Evolutionary conservation across 345 rosid genomes (phyloP).

Genomic region (Pseudoturritis turrita): DNA sequence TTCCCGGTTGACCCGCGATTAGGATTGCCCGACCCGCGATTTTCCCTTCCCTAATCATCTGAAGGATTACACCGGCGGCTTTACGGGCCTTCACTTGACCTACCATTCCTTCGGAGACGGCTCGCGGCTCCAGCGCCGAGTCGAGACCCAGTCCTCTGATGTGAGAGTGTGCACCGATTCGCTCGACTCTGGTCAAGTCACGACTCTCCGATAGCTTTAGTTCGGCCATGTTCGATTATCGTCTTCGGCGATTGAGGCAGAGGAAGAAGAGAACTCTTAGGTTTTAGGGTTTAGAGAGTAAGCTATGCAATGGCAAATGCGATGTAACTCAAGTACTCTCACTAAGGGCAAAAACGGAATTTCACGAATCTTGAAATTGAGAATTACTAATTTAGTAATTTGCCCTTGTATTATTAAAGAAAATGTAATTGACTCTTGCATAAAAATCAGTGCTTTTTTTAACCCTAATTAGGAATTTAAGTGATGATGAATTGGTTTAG

Average conservation of each 20-base stretch:
- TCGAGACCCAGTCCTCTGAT: conserved; percentile 92
- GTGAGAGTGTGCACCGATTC: conserved; percentile 96
- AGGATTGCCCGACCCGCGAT: conserved; percentile 91
- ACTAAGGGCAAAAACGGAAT: background rate
- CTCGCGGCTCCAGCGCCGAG: conserved; percentile 81
- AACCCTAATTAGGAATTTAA: background rate
- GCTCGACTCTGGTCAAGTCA: conserved; percentile 88
- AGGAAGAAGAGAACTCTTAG: background rate
- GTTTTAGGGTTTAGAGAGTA: conserved; percentile 26
- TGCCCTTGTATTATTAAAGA: conserved; percentile 1
- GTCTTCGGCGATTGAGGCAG: conserved; percentile 5
- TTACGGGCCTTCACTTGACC: conserved; percentile 80
- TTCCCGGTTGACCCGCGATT: conserved; percentile 94
- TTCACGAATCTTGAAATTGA: background rate
- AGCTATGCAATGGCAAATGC: background rate
- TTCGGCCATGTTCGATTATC: conserved; percentile 53
- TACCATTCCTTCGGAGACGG: conserved; percentile 86
- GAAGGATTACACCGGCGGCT: conserved; percentile 91
- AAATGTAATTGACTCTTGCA: background rate
- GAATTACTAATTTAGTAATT: background rate
- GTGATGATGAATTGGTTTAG: background rate
- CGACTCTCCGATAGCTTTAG: conserved; percentile 68
- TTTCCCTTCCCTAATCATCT: conserved; percentile 86
- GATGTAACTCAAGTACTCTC: background rate
- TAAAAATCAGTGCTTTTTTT: background rate